A percentile compares a stretch with the other conserved stretches of the same genome.
Conservation (phyloP, 2,329 filamentous ascomycete genomes). For the Teratosphaeria nubilosa region DNA sequence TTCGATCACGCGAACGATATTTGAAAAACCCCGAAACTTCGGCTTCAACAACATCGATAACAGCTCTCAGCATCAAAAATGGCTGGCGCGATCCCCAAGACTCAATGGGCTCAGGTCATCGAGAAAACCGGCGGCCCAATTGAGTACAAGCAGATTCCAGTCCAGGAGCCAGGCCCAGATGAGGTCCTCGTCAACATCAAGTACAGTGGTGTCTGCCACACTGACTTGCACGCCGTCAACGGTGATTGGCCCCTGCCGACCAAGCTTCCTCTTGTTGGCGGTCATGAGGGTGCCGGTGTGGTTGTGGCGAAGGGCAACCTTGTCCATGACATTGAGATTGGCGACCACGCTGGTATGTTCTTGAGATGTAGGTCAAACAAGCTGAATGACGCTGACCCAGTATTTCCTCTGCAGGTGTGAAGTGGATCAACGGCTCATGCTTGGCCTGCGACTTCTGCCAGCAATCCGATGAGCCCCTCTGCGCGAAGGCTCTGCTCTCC, state of each 20-base stretch:
- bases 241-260: constrained; percentile 81
- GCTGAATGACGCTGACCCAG: constrained; percentile 4
- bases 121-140: constrained; percentile 65
- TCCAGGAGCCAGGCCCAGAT: constrained; percentile 70
- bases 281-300: constrained; percentile 67
- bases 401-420: constrained; percentile 80
- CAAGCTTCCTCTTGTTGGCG: constrained; percentile 79
- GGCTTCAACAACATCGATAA: not conserved
- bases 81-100: constrained; percentile 51
- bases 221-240: constrained; percentile 67
- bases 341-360: constrained; percentile 1
- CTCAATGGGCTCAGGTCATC: constrained; percentile 87
- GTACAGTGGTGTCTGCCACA: constrained; percentile 85
- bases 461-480: constrained; percentile 72
- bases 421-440: constrained; percentile 85
- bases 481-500: constrained; percentile 62
- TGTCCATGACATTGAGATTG: constrained; percentile 63
- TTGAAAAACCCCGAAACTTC: not conserved
- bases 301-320: constrained; percentile 72
- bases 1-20: not conserved
- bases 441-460: constrained; percentile 76
- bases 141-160: constrained; percentile 71
- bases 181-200: constrained; percentile 89
- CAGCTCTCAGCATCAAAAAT: not conserved
- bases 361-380: not conserved